These are phyloP conservation scores for Pythium volutum DNA, from an alignment of 352 stramenopile genomes.

Conservation along the genomic window DNA sequence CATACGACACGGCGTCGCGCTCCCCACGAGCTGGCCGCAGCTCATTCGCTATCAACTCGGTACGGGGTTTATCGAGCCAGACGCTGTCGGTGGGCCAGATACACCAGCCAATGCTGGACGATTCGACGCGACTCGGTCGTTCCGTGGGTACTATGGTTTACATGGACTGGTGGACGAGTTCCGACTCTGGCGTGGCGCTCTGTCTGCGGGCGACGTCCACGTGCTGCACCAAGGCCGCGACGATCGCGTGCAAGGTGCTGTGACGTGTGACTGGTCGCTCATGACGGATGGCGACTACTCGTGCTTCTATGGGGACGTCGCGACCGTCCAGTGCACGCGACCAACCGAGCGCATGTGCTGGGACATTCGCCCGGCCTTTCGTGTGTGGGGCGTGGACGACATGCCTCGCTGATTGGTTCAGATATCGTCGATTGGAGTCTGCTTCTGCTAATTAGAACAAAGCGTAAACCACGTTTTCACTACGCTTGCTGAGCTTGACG, in stretches of 20 bases:
- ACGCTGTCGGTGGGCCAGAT: too few species aligned
- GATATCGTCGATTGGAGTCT: too few species aligned
- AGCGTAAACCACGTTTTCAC: too few species aligned
- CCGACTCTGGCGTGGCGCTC: slow-evolving; percentile 34
- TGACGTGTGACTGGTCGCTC: slow-evolving; percentile 3
- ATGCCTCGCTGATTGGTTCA: too few species aligned
- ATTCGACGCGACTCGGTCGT: too few species aligned
- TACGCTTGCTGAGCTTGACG: too few species aligned
- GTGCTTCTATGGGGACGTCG: background rate
- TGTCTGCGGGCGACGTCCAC: background rate
- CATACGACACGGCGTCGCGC: background rate
- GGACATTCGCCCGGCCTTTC: background rate
- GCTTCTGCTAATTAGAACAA: too few species aligned
- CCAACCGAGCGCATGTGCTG: background rate
- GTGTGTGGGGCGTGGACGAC: too few species aligned
- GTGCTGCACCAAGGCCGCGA: background rate
- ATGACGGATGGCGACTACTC: background rate
- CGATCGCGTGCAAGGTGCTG: too few species aligned
- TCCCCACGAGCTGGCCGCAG: slow-evolving; percentile 30
- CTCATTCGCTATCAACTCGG: slow-evolving; percentile 51
- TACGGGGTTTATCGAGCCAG: slow-evolving; percentile 60
- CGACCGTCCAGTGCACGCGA: background rate
- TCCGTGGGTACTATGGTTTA: slow-evolving; percentile 65
- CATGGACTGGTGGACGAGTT: slow-evolving; percentile 58
- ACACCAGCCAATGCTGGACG: too few species aligned